These are phyloP conservation scores for Thalassiosira hispida DNA, from an alignment of 352 stramenopile species.

Conservation along the genomic window DNA sequence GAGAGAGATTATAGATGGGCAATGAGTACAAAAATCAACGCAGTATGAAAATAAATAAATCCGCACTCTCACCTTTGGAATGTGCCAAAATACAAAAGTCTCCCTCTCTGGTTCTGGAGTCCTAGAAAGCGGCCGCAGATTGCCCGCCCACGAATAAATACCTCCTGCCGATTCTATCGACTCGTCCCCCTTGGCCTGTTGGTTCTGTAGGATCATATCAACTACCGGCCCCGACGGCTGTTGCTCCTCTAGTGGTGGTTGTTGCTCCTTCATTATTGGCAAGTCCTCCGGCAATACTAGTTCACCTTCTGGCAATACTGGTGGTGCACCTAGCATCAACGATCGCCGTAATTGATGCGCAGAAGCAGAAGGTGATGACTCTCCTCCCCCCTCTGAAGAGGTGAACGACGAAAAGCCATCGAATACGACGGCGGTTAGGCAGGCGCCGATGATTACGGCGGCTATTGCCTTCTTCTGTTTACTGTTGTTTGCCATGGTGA, in stretches of 20 bases:
- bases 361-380: too few relatives aligned
- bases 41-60: too few relatives aligned
- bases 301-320: too few relatives aligned
- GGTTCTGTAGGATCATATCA: too few relatives aligned
- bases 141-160: too few relatives aligned
- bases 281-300: too few relatives aligned
- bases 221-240: too few relatives aligned
- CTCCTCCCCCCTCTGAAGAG: background rate
- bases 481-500: too few relatives aligned
- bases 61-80: slow-evolving; percentile 1
- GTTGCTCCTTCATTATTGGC: too few relatives aligned
- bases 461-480: background rate
- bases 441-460: slow-evolving; percentile 1
- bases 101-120: background rate
- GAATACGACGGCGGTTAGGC: slow-evolving; percentile 1
- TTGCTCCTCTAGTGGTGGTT: too few relatives aligned
- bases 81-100: slow-evolving; percentile 11
- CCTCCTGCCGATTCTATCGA: background rate
- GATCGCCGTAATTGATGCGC: background rate
- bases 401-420: background rate
- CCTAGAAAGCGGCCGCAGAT: background rate
- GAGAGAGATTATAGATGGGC: background rate
- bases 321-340: too few relatives aligned
- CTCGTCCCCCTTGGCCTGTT: background rate
- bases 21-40: too few relatives aligned